Evolutionary conservation across 139 green algal species (phyloP).

Genomic region (Coelastrella sp.): DNA sequence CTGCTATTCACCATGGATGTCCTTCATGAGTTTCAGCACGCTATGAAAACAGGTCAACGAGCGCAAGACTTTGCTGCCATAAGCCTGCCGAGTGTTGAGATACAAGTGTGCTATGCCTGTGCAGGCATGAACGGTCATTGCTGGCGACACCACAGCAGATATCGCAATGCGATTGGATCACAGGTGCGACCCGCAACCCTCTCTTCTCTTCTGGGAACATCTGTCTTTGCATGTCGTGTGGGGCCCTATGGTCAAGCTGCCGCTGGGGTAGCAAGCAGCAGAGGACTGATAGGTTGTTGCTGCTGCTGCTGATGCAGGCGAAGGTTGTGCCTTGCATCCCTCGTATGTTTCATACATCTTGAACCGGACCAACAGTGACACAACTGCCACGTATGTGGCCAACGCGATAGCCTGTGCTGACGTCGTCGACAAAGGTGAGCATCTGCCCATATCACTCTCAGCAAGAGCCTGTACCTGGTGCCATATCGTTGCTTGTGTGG

Average conservation of each 20-base stretch:
- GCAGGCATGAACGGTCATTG: slow-evolving; percentile 21
- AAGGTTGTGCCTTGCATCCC: slow-evolving; percentile 37
- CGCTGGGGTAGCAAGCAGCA: too few species aligned
- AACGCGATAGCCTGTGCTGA: slow-evolving; percentile 18
- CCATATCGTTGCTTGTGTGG: neutral
- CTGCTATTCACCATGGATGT: neutral
- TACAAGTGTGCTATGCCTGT: neutral
- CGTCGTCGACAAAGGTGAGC: slow-evolving; percentile 27
- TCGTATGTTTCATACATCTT: slow-evolving; percentile 13
- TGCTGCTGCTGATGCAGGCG: slow-evolving; percentile 23
- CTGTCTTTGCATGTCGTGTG: too few species aligned
- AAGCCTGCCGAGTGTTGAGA: too few species aligned
- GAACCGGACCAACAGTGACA: slow-evolving; percentile 12
- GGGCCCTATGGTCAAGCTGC: too few species aligned
- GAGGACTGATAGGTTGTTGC: neutral
- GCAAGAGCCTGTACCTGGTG: neutral
- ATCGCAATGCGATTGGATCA: slow-evolving; percentile 40
- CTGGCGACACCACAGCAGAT: slow-evolving; percentile 27
- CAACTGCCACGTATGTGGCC: slow-evolving; percentile 4
- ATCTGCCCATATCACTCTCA: neutral
- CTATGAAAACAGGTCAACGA: too few species aligned
- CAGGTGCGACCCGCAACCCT: slow-evolving; percentile 21
- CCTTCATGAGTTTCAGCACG: too few species aligned
- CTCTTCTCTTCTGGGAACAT: neutral
- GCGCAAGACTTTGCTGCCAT: neutral